These are phyloP conservation scores for Pleurotus giganteus DNA, from an alignment of 768 basidiomycete species.

Conservation along the genomic window DNA sequence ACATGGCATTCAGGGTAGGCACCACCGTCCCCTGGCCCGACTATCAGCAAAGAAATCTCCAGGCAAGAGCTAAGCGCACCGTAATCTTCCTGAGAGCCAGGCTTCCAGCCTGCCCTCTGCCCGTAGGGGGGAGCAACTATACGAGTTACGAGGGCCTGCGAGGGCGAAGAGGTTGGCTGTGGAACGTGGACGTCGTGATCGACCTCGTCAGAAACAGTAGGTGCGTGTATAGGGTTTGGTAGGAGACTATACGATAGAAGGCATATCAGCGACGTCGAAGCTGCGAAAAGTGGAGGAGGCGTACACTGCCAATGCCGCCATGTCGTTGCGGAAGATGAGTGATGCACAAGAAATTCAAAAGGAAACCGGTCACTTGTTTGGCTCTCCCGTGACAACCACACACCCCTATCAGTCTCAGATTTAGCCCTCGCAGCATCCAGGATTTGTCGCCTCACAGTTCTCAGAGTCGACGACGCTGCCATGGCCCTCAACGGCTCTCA, in stretches of 20 bases:
- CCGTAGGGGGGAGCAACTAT: constrained; percentile 79
- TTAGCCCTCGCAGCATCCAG: no score
- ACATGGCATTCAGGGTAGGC: constrained; percentile 94
- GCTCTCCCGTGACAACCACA: no score
- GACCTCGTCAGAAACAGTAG: constrained; percentile 59
- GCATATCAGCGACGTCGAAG: neutral
- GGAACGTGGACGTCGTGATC: constrained; percentile 34
- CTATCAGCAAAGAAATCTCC: constrained; percentile 4
- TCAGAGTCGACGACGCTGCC: neutral
- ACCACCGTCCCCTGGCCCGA: constrained; percentile 69
- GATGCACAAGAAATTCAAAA: neutral
- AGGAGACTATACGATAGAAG: constrained; percentile 47
- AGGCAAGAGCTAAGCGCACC: constrained; percentile 41
- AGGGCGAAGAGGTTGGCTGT: constrained; percentile 26
- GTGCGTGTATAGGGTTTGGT: constrained; percentile 60
- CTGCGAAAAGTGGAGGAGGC: constrained; percentile 27
- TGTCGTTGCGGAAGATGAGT: constrained; percentile 5
- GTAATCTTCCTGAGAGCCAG: constrained; percentile 78
- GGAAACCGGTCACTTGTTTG: neutral
- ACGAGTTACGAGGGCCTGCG: constrained; percentile 47
- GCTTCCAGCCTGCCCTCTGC: constrained; percentile 83
- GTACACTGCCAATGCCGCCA: constrained; percentile 70
- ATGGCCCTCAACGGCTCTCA: neutral
- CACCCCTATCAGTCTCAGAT: no score
- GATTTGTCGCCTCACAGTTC: no score